These are phyloP conservation scores for Delphinella strobiligena DNA, from an alignment of 2,329 filamentous ascomycete genomes.

Conservation along the genomic window DNA sequence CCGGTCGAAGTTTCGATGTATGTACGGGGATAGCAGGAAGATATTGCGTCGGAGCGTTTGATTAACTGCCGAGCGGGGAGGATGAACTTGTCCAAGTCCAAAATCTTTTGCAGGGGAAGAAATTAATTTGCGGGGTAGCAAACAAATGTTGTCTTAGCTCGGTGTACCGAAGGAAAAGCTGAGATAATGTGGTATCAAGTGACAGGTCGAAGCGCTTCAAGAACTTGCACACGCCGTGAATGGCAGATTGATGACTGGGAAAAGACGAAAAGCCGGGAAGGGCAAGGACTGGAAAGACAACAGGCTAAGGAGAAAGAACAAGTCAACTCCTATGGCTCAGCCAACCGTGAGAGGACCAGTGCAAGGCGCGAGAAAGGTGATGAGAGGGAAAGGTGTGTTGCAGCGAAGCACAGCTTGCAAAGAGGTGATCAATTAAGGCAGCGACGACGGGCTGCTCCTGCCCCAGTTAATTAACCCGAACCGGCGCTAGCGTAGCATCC, in stretches of 20 bases:
- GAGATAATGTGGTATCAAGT: not conserved
- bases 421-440: not conserved
- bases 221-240: not conserved
- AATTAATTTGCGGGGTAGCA: no score
- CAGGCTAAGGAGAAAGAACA: not conserved
- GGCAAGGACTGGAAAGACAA: not conserved
- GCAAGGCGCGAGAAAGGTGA: not conserved
- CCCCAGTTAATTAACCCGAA: not conserved
- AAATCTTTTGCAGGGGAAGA: not conserved
- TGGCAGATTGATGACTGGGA: not conserved
- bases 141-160: no score
- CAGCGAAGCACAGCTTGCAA: not conserved
- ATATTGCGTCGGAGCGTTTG: not conserved
- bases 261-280: not conserved
- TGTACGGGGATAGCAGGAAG: not conserved
- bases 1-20: slow-evolving; percentile 1
- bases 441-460: not conserved
- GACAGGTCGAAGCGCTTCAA: not conserved
- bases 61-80: not conserved
- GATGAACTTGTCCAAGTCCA: not conserved
- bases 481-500: not conserved
- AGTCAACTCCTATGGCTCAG: not conserved
- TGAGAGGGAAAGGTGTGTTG: not conserved
- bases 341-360: not conserved
- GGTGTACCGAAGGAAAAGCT: not conserved